These are phyloP conservation scores for Mycena vulgaris DNA, from an alignment of 768 basidiomycete genomes.

Conservation along the genomic window DNA sequence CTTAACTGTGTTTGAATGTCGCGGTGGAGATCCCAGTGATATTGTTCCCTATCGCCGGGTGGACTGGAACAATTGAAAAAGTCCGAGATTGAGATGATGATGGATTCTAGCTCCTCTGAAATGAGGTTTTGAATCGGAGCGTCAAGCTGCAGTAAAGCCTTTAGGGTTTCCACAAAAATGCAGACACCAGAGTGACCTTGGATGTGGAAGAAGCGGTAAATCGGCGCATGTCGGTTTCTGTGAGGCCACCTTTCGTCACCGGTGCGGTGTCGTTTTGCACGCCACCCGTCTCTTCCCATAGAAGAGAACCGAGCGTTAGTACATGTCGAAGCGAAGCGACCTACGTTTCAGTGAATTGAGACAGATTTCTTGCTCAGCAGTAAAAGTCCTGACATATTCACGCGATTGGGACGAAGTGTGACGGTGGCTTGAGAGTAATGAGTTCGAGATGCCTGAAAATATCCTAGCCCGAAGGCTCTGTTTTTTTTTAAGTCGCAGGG, in stretches of 20 bases:
- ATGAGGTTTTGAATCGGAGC: constrained; percentile 12
- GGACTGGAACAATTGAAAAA: constrained; percentile 3
- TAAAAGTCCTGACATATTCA: constrained; percentile 9
- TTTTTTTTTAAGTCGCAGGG: background rate
- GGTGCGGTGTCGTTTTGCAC: background rate
- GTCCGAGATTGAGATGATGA: constrained; percentile 6
- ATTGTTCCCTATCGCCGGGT: background rate
- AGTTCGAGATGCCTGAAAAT: constrained; percentile 11
- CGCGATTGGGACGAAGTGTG: constrained; percentile 2
- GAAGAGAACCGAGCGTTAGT: background rate
- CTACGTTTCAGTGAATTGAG: constrained; percentile 6
- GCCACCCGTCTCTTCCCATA: background rate
- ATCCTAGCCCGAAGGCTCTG: background rate
- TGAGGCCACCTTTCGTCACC: background rate
- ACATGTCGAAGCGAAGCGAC: background rate
- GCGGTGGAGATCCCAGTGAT: background rate
- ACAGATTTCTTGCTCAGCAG: background rate
- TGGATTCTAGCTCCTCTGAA: constrained; percentile 17
- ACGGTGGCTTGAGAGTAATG: background rate
- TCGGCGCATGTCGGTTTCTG: constrained; percentile 24
- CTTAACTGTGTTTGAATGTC: constrained; percentile 8
- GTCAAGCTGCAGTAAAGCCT: constrained; percentile 3
- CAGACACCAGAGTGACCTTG: background rate
- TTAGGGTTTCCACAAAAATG: background rate
- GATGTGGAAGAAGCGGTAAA: background rate